phyloP scores from a whole-genome alignment of 2,329 filamentous ascomycete genomes.

The Tolypocladium tundrense region DNA sequence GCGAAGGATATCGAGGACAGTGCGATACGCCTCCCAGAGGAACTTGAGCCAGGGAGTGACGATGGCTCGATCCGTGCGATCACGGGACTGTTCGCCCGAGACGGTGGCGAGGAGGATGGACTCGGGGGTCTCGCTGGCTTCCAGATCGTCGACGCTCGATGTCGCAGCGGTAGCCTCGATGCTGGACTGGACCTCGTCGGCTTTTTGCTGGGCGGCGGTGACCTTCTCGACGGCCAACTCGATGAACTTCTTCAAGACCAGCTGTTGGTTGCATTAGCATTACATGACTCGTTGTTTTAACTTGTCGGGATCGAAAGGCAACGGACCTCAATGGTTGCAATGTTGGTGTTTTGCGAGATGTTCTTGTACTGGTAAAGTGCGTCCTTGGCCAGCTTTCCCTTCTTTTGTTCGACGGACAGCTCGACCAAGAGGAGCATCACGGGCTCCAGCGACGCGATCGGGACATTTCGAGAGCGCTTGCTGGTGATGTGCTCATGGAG shows the following conservation, averaged over 20 bases:
- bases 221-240: slow-evolving; percentile 95
- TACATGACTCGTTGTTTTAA: neutral
- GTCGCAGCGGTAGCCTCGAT: slow-evolving; percentile 59
- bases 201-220: slow-evolving; percentile 88
- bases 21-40: slow-evolving; percentile 98
- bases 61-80: slow-evolving; percentile 94
- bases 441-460: slow-evolving; percentile 90
- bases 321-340: slow-evolving; percentile 86
- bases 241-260: slow-evolving; percentile 96
- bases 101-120: slow-evolving; percentile 96
- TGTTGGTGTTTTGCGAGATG: slow-evolving; percentile 97
- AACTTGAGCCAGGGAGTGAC: slow-evolving; percentile 99
- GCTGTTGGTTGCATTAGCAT: slow-evolving; percentile 30
- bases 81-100: slow-evolving; percentile 92
- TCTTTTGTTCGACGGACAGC: slow-evolving; percentile 92
- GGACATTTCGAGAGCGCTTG: slow-evolving; percentile 94
- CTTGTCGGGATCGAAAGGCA: neutral
- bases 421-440: slow-evolving; percentile 98
- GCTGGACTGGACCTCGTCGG: slow-evolving; percentile 84
- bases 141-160: slow-evolving; percentile 82
- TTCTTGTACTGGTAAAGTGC: slow-evolving; percentile 99
- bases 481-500: slow-evolving; percentile 99
- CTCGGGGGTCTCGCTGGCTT: slow-evolving; percentile 94
- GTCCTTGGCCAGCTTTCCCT: slow-evolving; percentile 97
- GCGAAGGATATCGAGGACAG: slow-evolving; percentile 94